These are phyloP conservation scores for Colletotrichum costaricense DNA, from an alignment of 2,329 filamentous ascomycete genomes.

Conservation along the genomic window DNA sequence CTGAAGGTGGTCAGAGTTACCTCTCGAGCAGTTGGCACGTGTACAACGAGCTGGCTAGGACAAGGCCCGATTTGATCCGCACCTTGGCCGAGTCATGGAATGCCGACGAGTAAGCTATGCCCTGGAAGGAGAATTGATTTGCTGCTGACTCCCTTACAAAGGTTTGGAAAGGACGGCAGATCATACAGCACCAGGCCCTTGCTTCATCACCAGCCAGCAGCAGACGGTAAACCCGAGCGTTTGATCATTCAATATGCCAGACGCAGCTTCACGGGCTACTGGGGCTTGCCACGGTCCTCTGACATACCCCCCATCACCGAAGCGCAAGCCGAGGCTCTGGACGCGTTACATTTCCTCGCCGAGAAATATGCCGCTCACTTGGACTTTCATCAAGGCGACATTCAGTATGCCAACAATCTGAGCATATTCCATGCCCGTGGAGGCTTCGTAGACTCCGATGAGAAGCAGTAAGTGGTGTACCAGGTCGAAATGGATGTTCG, in stretches of 20 bases:
- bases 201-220: conserved; percentile 65
- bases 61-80: conserved; percentile 68
- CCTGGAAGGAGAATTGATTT: conserved; percentile 15
- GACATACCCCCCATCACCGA: conserved; percentile 68
- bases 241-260: conserved; percentile 71
- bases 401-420: conserved; percentile 67
- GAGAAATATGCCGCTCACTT: conserved; percentile 57
- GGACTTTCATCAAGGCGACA: conserved; percentile 61
- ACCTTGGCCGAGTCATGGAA: conserved; percentile 65
- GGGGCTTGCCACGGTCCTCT: conserved; percentile 61
- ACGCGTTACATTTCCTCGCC: conserved; percentile 61
- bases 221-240: conserved; percentile 57
- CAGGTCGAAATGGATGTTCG: conserved; percentile 23
- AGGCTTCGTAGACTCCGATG: conserved; percentile 56
- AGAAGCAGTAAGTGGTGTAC: conserved; percentile 53
- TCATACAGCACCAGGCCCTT: conserved; percentile 63
- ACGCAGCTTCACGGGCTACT: conserved; percentile 68
- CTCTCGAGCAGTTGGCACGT: conserved; percentile 68
- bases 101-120: conserved; percentile 51
- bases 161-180: conserved; percentile 61
- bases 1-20: conserved; percentile 66
- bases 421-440: conserved; percentile 64
- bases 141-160: conserved; percentile 38
- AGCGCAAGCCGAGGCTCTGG: conserved; percentile 64
- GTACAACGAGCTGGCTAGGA: conserved; percentile 71